Conservation (phyloP, 1,139 yeast genomes). For the Diutina siamensis region DNA sequence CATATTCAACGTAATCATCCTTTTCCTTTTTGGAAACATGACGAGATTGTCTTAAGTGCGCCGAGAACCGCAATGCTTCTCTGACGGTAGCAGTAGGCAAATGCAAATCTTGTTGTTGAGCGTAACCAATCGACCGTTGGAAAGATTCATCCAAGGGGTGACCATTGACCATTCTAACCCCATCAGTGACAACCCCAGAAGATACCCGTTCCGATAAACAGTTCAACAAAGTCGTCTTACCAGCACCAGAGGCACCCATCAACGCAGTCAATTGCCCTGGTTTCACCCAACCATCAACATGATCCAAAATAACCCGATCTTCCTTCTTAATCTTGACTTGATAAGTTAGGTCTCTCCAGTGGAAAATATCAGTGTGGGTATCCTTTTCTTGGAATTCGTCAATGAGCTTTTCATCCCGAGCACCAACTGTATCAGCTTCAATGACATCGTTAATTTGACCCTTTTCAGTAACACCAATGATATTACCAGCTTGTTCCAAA, state of each 20-base stretch:
- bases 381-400: slow-evolving; percentile 10
- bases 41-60: slow-evolving; percentile 61
- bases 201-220: slow-evolving; percentile 71
- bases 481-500: background rate
- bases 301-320: slow-evolving; percentile 13
- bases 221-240: slow-evolving; percentile 69
- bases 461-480: background rate
- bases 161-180: slow-evolving; percentile 68
- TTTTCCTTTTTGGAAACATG: slow-evolving; percentile 45
- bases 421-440: slow-evolving; percentile 5
- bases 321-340: slow-evolving; percentile 12
- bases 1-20: slow-evolving; percentile 59
- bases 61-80: slow-evolving; percentile 65
- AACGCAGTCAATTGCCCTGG: slow-evolving; percentile 17
- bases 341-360: slow-evolving; percentile 31
- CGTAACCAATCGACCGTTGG: slow-evolving; percentile 76
- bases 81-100: slow-evolving; percentile 66
- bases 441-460: background rate
- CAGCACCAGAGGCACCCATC: slow-evolving; percentile 88
- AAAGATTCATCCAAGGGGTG: slow-evolving; percentile 55
- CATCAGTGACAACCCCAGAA: slow-evolving; percentile 61
- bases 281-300: slow-evolving; percentile 15
- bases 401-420: slow-evolving; percentile 9
- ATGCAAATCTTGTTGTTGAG: slow-evolving; percentile 76
- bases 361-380: slow-evolving; percentile 16